Conservation (phyloP, 176 grass and related monocot genomes). For the Lolium multiflorum region DNA sequence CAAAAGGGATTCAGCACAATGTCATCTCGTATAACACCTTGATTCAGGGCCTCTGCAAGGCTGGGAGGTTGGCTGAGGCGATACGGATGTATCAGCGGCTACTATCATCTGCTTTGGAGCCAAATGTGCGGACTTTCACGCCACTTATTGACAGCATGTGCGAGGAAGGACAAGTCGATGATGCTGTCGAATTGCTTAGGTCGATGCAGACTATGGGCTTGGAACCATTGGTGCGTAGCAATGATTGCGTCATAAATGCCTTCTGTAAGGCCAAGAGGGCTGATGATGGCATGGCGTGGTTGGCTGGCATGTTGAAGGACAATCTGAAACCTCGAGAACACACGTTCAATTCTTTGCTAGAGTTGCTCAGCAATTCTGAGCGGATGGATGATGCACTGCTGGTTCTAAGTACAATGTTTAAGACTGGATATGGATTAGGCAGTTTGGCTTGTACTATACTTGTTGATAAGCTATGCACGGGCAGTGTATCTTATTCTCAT, state of each 20-base stretch:
- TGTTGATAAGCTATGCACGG: slow-evolving; percentile 62
- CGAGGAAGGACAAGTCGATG: slow-evolving; percentile 57
- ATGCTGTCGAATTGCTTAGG: slow-evolving; percentile 68
- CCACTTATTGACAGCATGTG: slow-evolving; percentile 68
- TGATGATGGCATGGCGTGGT: slow-evolving; percentile 80
- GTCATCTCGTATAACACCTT: slow-evolving; percentile 74
- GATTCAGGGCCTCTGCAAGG: slow-evolving; percentile 76
- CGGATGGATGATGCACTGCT: slow-evolving; percentile 69
- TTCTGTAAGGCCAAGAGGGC: slow-evolving; percentile 67
- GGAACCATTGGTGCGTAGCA: slow-evolving; percentile 56
- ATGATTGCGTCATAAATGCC: slow-evolving; percentile 67
- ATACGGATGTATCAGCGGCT: slow-evolving; percentile 49
- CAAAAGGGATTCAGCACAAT: slow-evolving; percentile 61
- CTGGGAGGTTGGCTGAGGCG: slow-evolving; percentile 49
- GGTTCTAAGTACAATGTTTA: slow-evolving; percentile 68
- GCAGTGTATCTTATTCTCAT: slow-evolving; percentile 24
- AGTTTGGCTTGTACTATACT: slow-evolving; percentile 50
- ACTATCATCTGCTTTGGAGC: slow-evolving; percentile 63
- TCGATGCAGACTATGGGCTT: slow-evolving; percentile 71
- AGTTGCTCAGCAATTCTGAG: slow-evolving; percentile 46
- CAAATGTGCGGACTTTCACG: slow-evolving; percentile 57
- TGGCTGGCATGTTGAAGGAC: slow-evolving; percentile 72
- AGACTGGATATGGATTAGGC: slow-evolving; percentile 62
- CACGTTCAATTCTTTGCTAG: slow-evolving; percentile 58
- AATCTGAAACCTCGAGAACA: slow-evolving; percentile 63